Evolutionary conservation across 164 flowering plant genomes (phyloP).

Genomic region (Houttuynia cordata): DNA sequence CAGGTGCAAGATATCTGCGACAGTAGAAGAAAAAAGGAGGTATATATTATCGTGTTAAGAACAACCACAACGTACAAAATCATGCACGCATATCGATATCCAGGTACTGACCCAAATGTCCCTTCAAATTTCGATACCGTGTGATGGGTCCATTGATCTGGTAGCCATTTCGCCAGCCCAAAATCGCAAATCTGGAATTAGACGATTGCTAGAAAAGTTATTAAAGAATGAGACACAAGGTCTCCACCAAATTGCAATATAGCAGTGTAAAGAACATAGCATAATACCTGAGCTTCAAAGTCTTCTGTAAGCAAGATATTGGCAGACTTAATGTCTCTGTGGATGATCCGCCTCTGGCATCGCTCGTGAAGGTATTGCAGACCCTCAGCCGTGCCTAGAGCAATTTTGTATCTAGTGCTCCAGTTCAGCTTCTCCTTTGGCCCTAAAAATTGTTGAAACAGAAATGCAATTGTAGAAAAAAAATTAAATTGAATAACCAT

Average conservation of each 20-base stretch:
- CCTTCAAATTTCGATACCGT: slow-evolving; percentile 74
- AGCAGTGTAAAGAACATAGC: background rate
- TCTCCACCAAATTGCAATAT: background rate
- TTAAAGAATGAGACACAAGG: background rate
- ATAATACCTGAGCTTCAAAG: slow-evolving; percentile 71
- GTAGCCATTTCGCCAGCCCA: slow-evolving; percentile 98
- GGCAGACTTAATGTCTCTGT: slow-evolving; percentile 85
- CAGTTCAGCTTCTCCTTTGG: slow-evolving; percentile 47
- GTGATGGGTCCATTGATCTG: slow-evolving; percentile 85
- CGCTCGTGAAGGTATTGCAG: slow-evolving; percentile 80
- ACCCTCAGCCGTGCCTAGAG: slow-evolving; percentile 76
- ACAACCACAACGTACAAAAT: too few relatives aligned
- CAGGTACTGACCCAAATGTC: slow-evolving; percentile 75
- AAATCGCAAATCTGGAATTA: slow-evolving; percentile 83
- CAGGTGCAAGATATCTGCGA: slow-evolving; percentile 90
- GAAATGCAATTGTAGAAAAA: background rate
- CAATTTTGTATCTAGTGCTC: slow-evolving; percentile 58
- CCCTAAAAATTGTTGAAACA: slow-evolving; percentile 24
- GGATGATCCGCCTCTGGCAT: slow-evolving; percentile 82
- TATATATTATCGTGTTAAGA: background rate
- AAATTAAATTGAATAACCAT: too few relatives aligned
- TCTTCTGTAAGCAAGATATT: slow-evolving; percentile 80
- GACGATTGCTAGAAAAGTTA: background rate
- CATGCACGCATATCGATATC: background rate
- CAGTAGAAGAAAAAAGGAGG: background rate